Conservation (phyloP, 139 green algal species). For the Klebsormidium nitens region DNA sequence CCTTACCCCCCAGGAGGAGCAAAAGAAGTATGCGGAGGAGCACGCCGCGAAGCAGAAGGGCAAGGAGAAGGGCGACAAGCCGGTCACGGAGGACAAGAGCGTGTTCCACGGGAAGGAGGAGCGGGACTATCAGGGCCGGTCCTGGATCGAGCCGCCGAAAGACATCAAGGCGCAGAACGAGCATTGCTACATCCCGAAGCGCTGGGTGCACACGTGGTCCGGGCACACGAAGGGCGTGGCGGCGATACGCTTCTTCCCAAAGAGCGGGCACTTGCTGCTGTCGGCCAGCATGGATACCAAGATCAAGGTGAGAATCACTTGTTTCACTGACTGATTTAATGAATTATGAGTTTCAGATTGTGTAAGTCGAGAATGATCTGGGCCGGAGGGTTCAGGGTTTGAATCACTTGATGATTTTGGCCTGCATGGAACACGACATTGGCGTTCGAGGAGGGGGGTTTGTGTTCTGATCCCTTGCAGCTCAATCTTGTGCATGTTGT, state of each 20-base stretch:
- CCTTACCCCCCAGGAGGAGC: conserved; percentile 73
- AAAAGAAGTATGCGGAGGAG: conserved; percentile 72
- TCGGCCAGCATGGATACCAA: conserved; percentile 86
- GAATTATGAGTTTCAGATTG: too few species aligned
- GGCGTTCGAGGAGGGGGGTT: too few species aligned
- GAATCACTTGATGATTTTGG: too few species aligned
- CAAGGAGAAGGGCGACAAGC: conserved; percentile 43
- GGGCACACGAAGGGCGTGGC: conserved; percentile 91
- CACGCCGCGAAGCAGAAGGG: conserved; percentile 55
- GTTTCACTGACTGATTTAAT: too few species aligned
- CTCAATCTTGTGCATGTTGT: too few species aligned
- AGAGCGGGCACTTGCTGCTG: conserved; percentile 86
- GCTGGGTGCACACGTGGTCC: conserved; percentile 82
- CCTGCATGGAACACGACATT: too few species aligned
- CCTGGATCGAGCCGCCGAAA: conserved; percentile 64
- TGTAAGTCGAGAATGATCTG: too few species aligned
- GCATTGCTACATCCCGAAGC: conserved; percentile 86
- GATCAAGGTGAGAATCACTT: conserved; percentile 83
- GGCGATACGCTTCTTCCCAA: conserved; percentile 89
- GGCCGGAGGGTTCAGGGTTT: too few species aligned
- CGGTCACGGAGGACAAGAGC: conserved; percentile 42
- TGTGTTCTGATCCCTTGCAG: too few species aligned
- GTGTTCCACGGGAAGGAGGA: conserved; percentile 75
- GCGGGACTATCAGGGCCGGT: conserved; percentile 71
- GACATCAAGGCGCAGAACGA: conserved; percentile 54